Evolutionary conservation across 306 rosid genomes (phyloP).

Genomic region (Herpetospermum pedunculosum): DNA sequence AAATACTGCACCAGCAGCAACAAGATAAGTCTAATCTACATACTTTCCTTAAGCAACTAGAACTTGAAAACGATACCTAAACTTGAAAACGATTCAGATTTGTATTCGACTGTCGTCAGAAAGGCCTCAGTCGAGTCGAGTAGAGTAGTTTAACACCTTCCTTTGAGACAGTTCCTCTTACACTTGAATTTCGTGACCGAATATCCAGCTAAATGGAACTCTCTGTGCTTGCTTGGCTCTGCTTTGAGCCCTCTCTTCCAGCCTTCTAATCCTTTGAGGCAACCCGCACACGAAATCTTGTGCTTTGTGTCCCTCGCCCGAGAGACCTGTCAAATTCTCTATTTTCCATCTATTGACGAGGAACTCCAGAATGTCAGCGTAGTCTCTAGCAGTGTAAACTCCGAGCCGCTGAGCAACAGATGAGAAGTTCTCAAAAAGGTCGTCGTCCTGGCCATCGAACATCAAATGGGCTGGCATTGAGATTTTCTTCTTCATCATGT

Average conservation of each 20-base stretch:
- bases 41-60: neutral
- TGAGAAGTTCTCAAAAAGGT: slow-evolving; percentile 34
- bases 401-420: slow-evolving; percentile 39
- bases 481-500: slow-evolving; percentile 49
- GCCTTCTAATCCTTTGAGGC: slow-evolving; percentile 32
- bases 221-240: slow-evolving; percentile 27
- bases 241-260: slow-evolving; percentile 40
- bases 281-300: slow-evolving; percentile 38
- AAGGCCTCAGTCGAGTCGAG: neutral
- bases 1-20: neutral
- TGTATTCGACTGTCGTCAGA: neutral
- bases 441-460: slow-evolving; percentile 34
- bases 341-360: slow-evolving; percentile 43
- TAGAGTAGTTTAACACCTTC: neutral
- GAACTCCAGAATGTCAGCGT: slow-evolving; percentile 48
- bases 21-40: neutral
- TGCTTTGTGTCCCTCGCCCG: slow-evolving; percentile 32
- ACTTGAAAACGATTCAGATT: neutral
- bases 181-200: slow-evolving; percentile 21
- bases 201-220: slow-evolving; percentile 43
- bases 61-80: neutral
- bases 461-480: slow-evolving; percentile 51
- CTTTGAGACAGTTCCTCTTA: slow-evolving; percentile 1
- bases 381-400: slow-evolving; percentile 42
- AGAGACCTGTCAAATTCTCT: slow-evolving; percentile 34